Base-by-base conservation (phyloP, 2,329 filamentous ascomycete species). In the Nemania sp. region DNA sequence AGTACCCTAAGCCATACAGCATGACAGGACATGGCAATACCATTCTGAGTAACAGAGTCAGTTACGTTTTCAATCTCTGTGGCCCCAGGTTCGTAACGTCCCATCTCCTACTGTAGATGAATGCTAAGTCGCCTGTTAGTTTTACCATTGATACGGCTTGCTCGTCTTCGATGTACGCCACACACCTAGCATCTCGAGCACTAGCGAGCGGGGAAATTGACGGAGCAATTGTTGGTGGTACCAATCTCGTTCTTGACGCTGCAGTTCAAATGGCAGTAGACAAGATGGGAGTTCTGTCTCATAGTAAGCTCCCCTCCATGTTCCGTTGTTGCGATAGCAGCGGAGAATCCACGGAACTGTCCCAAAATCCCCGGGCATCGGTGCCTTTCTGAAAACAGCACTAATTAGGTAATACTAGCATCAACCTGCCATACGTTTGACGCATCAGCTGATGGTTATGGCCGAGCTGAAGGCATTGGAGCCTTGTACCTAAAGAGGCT, bases 361-460 rank as follows among this genome's bases (percentile, higher is more conserved):
- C 41, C 6, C n/a, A 18, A n/a, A 6, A 6, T 45, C 15, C 13
- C 15, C 18, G 41, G 6, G 41, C 13, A 3, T 15, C 41, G n/a
- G n/a, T 15, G 41, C 15, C 15, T 3, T 52, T 52, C 3, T 26
- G 2, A 5, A 24, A 5, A 51, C 10, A 7, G 26, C 26, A 11
- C 47, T 51, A 51, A 51, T 20, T 51, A 6, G 4, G 47, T 10
- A 51, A 22, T 10, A 20, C 15, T 13, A 51, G 47, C 47, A 13
- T 51, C 47, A 10, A 51, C 47, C 5, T 51, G 47, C 7, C 47
- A 51, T 51, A 20, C 76, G 15, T 83, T 81, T 47, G 83, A 85
- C 62, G 70, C 76, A 0, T 71, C 72, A 2, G 85, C 81, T 0
- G 81, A 86, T 68, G 87, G 87, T 0, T 89, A 88, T 70, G 86